A percentile compares a stretch with the other conserved stretches of the same genome.
These are phyloP conservation scores for Trichoderma simmonsii DNA, from an alignment of 2,329 filamentous ascomycete genomes.

Conservation along the genomic window DNA sequence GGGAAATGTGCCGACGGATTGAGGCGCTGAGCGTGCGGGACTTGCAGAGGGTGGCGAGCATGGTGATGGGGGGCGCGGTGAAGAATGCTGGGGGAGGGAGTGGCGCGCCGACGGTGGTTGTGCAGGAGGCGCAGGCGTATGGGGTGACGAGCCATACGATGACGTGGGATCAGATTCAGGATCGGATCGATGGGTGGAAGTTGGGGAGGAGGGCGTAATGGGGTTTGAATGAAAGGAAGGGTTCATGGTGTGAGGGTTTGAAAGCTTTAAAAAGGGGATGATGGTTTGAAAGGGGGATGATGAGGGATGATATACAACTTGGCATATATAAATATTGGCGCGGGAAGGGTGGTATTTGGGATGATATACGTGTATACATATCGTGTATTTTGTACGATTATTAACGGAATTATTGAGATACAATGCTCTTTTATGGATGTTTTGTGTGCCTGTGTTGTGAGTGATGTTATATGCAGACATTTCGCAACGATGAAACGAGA, in stretches of 20 bases:
- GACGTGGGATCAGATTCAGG: constrained; percentile 86
- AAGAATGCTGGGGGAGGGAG: constrained; percentile 73
- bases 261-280: background rate
- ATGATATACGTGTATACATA: constrained; percentile 8
- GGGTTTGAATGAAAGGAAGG: background rate
- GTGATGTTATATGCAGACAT: background rate
- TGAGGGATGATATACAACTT: background rate
- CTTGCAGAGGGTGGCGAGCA: constrained; percentile 73
- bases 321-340: background rate
- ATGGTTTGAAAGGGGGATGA: background rate
- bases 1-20: constrained; percentile 89
- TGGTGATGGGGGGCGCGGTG: constrained; percentile 74
- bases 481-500: background rate
- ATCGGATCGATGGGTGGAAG: constrained; percentile 78
- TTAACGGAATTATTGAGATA: background rate
- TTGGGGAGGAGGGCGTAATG: constrained; percentile 55
- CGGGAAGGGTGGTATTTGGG: background rate
- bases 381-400: background rate
- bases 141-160: constrained; percentile 66
- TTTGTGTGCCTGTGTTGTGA: background rate
- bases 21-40: constrained; percentile 77
- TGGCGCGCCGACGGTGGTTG: constrained; percentile 86
- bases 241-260: background rate
- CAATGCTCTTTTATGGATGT: background rate
- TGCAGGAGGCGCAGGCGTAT: constrained; percentile 83